Base-by-base conservation (phyloP, 2,329 filamentous ascomycete genomes). In the Aaosphaeria arxii region DNA sequence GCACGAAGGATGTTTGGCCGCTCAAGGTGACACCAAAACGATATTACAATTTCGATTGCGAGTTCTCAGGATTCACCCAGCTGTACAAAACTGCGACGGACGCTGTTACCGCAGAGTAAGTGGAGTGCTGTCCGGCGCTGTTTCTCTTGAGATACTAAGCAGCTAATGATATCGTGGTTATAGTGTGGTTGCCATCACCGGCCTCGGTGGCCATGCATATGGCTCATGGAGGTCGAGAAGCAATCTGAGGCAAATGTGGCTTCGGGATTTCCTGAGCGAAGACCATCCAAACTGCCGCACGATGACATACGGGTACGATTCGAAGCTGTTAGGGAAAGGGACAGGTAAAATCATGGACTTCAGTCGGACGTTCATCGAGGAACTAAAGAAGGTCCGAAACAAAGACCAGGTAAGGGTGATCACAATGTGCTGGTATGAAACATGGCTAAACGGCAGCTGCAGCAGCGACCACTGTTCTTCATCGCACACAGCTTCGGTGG, bases 241-340 rank as follows among this genome's bases (percentile, higher is more conserved):
- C 30, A 43, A 46, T 30, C 42, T 43, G 9, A 35, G 45, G 4
- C 38, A 39, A 6, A 51, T 51, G 44, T 50, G 48, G 48, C 30
- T 50, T 28, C 48, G 48, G 33, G 43, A 54, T 44, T 51, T 51
- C 42, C 46, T 51, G 36, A 44, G 31, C 36, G 47, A 43, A 39
- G 49, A 51, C 36, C 41, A 51, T 11, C 49, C 51, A 36, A 29
- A 24, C 35, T 54, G 51, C 32, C 51, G 51, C 41, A 51, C 49
- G 11, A 54, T 51, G 51, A 67, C 61, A 30, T 70, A 70, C 44
- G 66, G 69, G 3, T 70, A 70, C 47, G 64, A 71, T 48, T 64
- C 67, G 13, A 67, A 64, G 45, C 47, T 70, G 5, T 56, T 48
- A 7, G 59, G 50, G 36, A 51, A 55, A 41, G 57, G 54, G 6